Percentiles rank a stretch among this genome's conserved stretches.
These are phyloP conservation scores for Neonectria coccinea DNA, from an alignment of 2,329 filamentous ascomycete species.

Conservation along the genomic window DNA sequence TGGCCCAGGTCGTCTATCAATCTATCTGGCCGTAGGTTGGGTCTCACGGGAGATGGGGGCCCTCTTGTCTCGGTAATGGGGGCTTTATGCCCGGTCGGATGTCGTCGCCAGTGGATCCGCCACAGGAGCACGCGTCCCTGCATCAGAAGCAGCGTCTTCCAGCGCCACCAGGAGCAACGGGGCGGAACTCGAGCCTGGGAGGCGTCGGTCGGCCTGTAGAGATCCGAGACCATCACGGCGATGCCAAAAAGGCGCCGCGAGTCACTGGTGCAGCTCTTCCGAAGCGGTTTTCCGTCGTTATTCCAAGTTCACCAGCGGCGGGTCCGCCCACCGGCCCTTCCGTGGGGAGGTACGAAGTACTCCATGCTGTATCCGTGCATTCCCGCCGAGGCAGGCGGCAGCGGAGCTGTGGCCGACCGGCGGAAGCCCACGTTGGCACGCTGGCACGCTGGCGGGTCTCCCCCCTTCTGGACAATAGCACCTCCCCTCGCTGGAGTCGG, in stretches of 20 bases:
- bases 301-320: slow-evolving; percentile 31
- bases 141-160: slow-evolving; percentile 37
- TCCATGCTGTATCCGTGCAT: slow-evolving; percentile 22
- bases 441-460: not conserved
- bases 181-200: slow-evolving; percentile 14
- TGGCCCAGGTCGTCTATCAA: not conserved
- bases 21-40: slow-evolving; percentile 6
- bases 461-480: not conserved
- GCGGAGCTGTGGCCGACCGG: not conserved
- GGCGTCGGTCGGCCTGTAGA: not conserved
- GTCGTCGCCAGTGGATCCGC: slow-evolving; percentile 50
- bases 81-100: slow-evolving; percentile 47
- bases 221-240: not conserved
- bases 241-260: not conserved
- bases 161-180: slow-evolving; percentile 33
- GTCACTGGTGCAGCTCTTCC: not conserved
- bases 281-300: slow-evolving; percentile 13
- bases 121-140: slow-evolving; percentile 42
- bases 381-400: slow-evolving; percentile 16
- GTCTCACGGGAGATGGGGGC: slow-evolving; percentile 29
- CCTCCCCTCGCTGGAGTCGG: not conserved
- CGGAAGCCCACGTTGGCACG: slow-evolving; percentile 18
- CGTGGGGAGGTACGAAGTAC: slow-evolving; percentile 32
- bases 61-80: slow-evolving; percentile 41
- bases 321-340: slow-evolving; percentile 46